Base-by-base conservation (phyloP, 345 rosid genomes). In the Citrus maxima region DNA sequence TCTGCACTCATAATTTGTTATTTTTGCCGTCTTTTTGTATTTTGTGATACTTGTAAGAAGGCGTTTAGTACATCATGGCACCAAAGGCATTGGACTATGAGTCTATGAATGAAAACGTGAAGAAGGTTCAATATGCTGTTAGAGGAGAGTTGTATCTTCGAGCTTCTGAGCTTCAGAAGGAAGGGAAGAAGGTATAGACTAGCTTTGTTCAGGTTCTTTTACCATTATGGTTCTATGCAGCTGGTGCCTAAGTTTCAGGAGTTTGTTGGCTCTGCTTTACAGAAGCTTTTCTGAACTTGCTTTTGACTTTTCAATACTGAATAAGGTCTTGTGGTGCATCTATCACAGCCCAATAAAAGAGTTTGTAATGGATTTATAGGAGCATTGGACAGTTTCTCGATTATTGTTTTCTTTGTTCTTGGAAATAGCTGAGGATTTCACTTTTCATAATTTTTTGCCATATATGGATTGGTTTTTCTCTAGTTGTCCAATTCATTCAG, bases 141-240 rank as follows among this genome's bases (percentile, higher is more conserved):
- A 88, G 98, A 86, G 99, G 99, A 6, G 97, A 96, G 88, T 79
- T 96, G 82, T 96, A 96, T 80, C 99, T 96, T 84, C 95, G 99
- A 86, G 99, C 99, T 79, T 91, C 98, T 80, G 95, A 93, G 94
- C 99, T 96, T 85, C 99, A 96, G 78, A 93, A 96, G 89, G 97
- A 94, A 88, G 99, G 97, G 84, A 96, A 94, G 86, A 96, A 88
- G 99, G 99, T 95, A 82, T 34, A 51, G 6, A 28, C 14, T 56
- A 69, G 56, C 8, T 63, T 18, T 74, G 16, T 72, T 55, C 55
- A 40, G 35, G 18, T 76, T 81, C 56, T 71, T 55, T 65, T 27
- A 42, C 25, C 21, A 13, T 16, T 60, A 12, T 69, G 6, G 34
- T 58, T 68, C 27, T 32, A 38, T 10, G 60, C 61, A 27, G 10